Evolutionary conservation across 768 basidiomycete species (phyloP).

Genomic region (Xanthoconium purpureum): DNA sequence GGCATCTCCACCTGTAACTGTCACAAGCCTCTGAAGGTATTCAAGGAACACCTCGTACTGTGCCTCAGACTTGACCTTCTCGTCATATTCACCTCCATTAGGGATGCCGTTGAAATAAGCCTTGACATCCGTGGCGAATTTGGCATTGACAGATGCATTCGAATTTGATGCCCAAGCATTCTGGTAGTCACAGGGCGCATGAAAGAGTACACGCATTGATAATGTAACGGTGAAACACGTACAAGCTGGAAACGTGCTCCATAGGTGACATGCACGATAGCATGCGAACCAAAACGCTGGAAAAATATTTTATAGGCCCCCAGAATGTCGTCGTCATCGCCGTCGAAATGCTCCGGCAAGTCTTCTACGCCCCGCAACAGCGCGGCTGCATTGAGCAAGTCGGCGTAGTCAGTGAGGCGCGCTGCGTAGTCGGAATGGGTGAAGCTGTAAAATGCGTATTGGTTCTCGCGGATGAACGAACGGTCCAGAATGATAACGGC

Average conservation of each 20-base stretch:
- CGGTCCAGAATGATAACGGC: not conserved
- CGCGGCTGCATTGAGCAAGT: not conserved
- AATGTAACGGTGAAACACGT: not conserved
- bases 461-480: not conserved
- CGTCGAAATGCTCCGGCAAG: not conserved
- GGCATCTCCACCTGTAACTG: not conserved
- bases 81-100: constrained; percentile 1
- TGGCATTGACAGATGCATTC: not conserved
- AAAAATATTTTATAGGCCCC: not conserved
- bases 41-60: constrained; percentile 5
- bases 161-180: constrained; percentile 3
- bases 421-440: not conserved
- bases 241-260: constrained; percentile 5
- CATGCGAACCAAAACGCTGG: constrained; percentile 1
- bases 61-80: constrained; percentile 1
- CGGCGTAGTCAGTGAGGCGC: not conserved
- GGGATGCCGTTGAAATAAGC: constrained; percentile 4
- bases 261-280: not conserved
- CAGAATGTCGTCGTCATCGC: not conserved
- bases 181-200: not conserved
- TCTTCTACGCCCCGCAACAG: constrained; percentile 2
- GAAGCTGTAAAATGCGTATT: constrained; percentile 4
- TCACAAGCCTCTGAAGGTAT: constrained; percentile 5
- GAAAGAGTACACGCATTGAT: not conserved
- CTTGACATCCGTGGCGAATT: constrained; percentile 1